These are phyloP conservation scores for Melampsora larici-populina DNA, from an alignment of 1,284 basidiomycete genomes.

Conservation along the genomic window DNA sequence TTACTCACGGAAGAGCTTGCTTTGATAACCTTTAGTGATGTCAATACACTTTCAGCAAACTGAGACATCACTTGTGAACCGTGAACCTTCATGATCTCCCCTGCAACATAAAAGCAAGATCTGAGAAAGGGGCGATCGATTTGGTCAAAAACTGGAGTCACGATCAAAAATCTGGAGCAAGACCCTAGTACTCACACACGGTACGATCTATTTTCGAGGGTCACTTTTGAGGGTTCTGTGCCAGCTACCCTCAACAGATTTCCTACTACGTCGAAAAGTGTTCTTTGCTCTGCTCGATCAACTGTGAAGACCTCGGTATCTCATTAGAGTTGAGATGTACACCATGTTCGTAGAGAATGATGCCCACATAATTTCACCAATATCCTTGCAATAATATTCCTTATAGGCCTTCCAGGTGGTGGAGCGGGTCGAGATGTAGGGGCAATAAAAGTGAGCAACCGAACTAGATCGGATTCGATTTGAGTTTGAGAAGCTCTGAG, in stretches of 20 bases:
- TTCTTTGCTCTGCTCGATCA: constrained; percentile 20
- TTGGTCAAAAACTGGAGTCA: neutral
- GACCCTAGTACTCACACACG: constrained; percentile 17
- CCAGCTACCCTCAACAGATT: constrained; percentile 30
- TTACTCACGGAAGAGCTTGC: constrained; percentile 7
- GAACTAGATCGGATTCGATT: constrained; percentile 37
- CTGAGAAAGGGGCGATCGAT: constrained; percentile 17
- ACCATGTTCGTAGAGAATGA: neutral
- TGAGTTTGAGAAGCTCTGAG: constrained; percentile 31
- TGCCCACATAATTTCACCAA: constrained; percentile 34
- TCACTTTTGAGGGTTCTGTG: constrained; percentile 11
- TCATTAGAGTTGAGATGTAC: neutral
- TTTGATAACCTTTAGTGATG: constrained; percentile 24
- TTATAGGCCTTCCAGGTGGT: constrained; percentile 30
- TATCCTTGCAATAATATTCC: constrained; percentile 27
- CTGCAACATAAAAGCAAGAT: constrained; percentile 31
- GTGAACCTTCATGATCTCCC: constrained; percentile 34
- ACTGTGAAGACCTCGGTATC: constrained; percentile 5
- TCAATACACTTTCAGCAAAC: constrained; percentile 69
- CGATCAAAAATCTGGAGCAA: neutral
- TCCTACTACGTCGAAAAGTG: constrained; percentile 33
- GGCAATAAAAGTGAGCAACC: constrained; percentile 20
- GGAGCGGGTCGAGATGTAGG: constrained; percentile 40
- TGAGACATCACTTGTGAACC: constrained; percentile 79
- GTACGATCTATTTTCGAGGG: constrained; percentile 17